phyloP scores from a whole-genome alignment of 1,139 yeast genomes.

The Arxiozyma slooffiae region DNA sequence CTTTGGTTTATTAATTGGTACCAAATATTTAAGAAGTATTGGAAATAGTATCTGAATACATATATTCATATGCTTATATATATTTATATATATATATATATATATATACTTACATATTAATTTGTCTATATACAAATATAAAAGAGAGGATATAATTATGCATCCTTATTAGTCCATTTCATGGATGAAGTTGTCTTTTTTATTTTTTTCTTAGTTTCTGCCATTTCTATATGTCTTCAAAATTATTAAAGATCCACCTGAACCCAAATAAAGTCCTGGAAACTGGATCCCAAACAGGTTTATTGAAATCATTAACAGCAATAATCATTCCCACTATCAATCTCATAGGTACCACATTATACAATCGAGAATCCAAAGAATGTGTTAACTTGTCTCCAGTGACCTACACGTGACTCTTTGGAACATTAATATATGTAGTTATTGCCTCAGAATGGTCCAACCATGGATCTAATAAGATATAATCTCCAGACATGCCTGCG shows the following conservation, averaged over 20 bases:
- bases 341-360: constrained; percentile 81
- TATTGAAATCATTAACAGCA: constrained; percentile 43
- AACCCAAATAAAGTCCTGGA: constrained; percentile 33
- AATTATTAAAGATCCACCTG: constrained; percentile 42
- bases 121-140: not conserved
- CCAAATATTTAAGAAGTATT: constrained; percentile 44
- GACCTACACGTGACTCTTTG: constrained; percentile 93
- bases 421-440: constrained; percentile 56
- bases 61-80: not conserved
- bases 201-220: not conserved
- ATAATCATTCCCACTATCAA: constrained; percentile 78
- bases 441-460: constrained; percentile 33
- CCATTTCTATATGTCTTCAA: constrained; percentile 1
- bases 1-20: constrained; percentile 57
- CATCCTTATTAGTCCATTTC: not conserved
- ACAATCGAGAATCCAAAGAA: constrained; percentile 84
- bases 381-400: constrained; percentile 88
- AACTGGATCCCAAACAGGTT: constrained; percentile 27
- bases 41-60: constrained; percentile 8
- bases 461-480: constrained; percentile 71
- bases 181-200: not conserved
- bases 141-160: not conserved
- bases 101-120: not conserved
- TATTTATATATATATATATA: constrained; percentile 2
- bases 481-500: constrained; percentile 94